A percentile compares a stretch with the other conserved stretches of the same genome.
Evolutionary conservation across 345 rosid species (phyloP).

Genomic region (Melaleuca alternifolia): DNA sequence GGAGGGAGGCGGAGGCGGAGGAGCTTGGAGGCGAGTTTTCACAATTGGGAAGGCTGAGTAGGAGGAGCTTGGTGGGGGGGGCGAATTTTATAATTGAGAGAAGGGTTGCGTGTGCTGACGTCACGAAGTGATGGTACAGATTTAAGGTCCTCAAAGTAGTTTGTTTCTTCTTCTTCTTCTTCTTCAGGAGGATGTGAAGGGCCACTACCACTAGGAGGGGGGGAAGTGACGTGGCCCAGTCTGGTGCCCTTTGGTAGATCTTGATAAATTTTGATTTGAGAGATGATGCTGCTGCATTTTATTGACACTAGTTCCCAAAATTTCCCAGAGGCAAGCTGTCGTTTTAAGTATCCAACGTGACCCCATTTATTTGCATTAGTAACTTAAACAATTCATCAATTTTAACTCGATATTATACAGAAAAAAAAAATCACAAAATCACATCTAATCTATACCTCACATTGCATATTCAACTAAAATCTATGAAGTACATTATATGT

Average conservation of each 20-base stretch:
- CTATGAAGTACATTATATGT: too few species aligned
- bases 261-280: background rate
- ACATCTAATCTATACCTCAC: too few species aligned
- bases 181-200: background rate
- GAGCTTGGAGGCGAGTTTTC: background rate
- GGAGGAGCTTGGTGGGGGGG: background rate
- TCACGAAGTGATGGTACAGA: constrained; percentile 28
- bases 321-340: background rate
- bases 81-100: constrained; percentile 10
- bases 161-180: background rate
- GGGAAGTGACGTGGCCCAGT: background rate
- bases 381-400: too few species aligned
- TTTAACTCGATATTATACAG: too few species aligned
- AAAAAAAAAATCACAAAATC: too few species aligned
- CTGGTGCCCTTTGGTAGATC: background rate
- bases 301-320: background rate
- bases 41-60: background rate
- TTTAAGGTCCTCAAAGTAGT: background rate
- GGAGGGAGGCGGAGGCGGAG: background rate
- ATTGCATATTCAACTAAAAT: too few species aligned
- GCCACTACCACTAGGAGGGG: too few species aligned
- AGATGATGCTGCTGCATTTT: too few species aligned
- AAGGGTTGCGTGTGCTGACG: constrained; percentile 28
- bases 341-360: too few species aligned
- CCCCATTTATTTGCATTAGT: too few species aligned